Evolutionary conservation across 1,284 basidiomycete genomes (phyloP), one percentile per base, ranked within the genome.

Genomic region (Naganishia sp.): DNA sequence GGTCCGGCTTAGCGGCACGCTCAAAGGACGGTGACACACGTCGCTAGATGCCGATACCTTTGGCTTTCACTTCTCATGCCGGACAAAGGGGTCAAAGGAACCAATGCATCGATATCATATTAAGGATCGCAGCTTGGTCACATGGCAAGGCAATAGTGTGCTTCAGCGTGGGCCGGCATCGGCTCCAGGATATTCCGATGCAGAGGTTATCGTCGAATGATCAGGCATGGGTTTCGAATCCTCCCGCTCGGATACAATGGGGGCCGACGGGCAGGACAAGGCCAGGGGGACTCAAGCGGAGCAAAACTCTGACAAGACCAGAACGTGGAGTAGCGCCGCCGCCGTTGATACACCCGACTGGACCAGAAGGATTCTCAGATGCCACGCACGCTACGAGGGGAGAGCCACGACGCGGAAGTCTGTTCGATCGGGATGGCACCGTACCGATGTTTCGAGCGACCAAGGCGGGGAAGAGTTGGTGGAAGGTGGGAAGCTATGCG

Each of bases 251-350:
- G 6, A n/a, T n/a, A 15, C 53, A n/a, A n/a, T 17, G 53, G n/a
- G 18, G 25, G 2, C 21, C n/a, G 41, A 6, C 56, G 21, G 21
- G n/a, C 25, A 9, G 25, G 6, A 28, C 21, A 13, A 71, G 71
- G 18, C 64, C 69, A 2, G 74, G 75, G 9, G 23, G 0, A 9
- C 74, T 81, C 28, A 77, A 75, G 32, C 85, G 94, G 68, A 90
- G 90, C 75, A 97, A 96, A 83, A 99, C 95, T 2, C 87, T 99
- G 71, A 98, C 92, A 62, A 86, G 93, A 64, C 96, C 95, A 72
- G 95, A 99, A 82, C 88, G 95, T 66, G 86, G 90, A 76, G 90
- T 97, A 67, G 92, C 92, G 11, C 90, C 93, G 46, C 89, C 90
- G 15, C 95, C 96, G 0, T 87, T 99, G 73, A 94, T 99, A 75